Evolutionary conservation across 2,329 filamentous ascomycete species (phyloP).

Genomic region (Lasiodiplodia sp.): DNA sequence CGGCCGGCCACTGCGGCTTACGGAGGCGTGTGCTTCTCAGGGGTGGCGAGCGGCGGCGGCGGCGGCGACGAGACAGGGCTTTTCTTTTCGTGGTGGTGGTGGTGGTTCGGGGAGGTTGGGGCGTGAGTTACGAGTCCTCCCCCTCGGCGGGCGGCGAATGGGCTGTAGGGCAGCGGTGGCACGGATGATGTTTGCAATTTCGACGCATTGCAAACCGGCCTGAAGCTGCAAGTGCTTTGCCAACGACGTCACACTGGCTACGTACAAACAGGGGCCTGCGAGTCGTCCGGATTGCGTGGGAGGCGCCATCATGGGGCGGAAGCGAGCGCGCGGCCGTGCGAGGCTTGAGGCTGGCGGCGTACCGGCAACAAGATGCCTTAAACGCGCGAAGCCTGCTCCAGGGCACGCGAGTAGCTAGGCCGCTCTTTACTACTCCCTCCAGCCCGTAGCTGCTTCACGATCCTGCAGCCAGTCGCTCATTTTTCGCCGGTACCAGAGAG

Average conservation of each 20-base stretch:
- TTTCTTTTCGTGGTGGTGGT: neutral
- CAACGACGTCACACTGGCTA: slow-evolving; percentile 18
- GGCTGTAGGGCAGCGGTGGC: slow-evolving; percentile 9
- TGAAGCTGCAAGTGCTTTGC: slow-evolving; percentile 17
- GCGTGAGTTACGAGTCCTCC: neutral
- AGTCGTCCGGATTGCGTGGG: slow-evolving; percentile 7
- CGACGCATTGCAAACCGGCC: slow-evolving; percentile 19
- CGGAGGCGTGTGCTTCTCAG: neutral
- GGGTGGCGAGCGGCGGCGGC: neutral
- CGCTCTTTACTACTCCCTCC: neutral
- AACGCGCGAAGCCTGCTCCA: slow-evolving; percentile 6
- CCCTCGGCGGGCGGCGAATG: neutral
- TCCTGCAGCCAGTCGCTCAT: slow-evolving; percentile 5
- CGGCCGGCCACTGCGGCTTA: neutral
- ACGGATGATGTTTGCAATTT: slow-evolving; percentile 24
- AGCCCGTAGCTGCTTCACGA: neutral
- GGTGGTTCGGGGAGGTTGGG: neutral
- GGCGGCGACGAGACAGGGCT: neutral
- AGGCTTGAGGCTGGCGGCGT: neutral
- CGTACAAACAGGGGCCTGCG: slow-evolving; percentile 8
- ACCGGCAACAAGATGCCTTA: slow-evolving; percentile 4
- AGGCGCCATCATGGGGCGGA: slow-evolving; percentile 7
- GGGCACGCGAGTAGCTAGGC: neutral
- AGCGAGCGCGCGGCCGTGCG: slow-evolving; percentile 18
- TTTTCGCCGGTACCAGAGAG: neutral